Base-by-base conservation (phyloP, 208 protist species). In the Trypanosoma melophagium region DNA sequence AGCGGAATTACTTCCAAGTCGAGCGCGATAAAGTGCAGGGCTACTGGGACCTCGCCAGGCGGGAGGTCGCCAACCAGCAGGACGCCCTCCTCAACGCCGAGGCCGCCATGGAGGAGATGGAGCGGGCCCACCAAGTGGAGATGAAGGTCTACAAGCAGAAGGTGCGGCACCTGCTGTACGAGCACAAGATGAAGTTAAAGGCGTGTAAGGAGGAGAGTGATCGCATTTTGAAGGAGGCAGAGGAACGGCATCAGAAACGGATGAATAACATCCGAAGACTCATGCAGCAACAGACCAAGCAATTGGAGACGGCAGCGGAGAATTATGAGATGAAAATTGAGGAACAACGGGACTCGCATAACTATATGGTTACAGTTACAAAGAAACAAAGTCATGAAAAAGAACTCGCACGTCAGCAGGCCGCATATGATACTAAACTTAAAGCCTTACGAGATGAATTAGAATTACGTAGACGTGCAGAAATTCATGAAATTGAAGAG, bases 131-230 rank as follows among this genome's bases (percentile, higher is more conserved):
- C 71, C 93, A 98, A 78, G 90, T 98, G 14, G 94, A 98, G 77
- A 94, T 99, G 83, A 97, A 97, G 80, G 95, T 98, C 68, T 98
- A 98, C 87, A 97, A 99, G 83, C 97, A 99, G 74, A 98, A 98
- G 78, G 93, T 98, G 28, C 94, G 96, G 58, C 95, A 98, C 68
- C 74, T 98, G 17, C 70, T 98, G 1, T 98, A 98, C 67, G 95
- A 98, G 70, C 94, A 98, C 52, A 84, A 93, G 55, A 82, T 97
- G 45, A 77, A 91, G 56, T 80, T 98, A 40, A 89, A 97, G 86
- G 66, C 86, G 41, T 83, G 98, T 45, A 92, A 90, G 71, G 84
- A 95, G 16, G 86, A 93, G 38, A 93, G 92, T 60, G 94, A 98
- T 65, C 69, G 81, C 16, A 80, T 86, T 49, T 70, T 98, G 55